Evolutionary conservation across 169 alveolate species (phyloP), one percentile per base, ranked within the genome.

Genomic region (Cryptosporidium viatorum): DNA sequence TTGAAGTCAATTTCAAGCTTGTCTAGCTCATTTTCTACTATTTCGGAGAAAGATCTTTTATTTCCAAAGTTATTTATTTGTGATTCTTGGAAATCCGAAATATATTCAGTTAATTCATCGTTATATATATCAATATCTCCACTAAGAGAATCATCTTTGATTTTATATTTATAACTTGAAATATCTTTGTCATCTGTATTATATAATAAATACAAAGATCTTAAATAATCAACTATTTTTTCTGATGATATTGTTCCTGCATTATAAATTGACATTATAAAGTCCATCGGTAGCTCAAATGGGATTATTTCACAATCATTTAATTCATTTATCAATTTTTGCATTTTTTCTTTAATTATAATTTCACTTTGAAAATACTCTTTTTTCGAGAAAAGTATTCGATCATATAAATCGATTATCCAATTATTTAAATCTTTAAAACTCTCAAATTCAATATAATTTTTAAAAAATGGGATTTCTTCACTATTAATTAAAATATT

Each of bases 391-490:
- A 73, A 73, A 37, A 73, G 23, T 10, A 21, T n/a, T 18, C 43
- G 35, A 10, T 50, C 48, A 52, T 37, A 31, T 16, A 73, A 21
- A 14, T 16, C 41, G 16, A n/a, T 52, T 2, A 73, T 26, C 86
- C 86, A 73, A 29, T 55, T 23, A 31, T 73, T 73, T 43, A 55
- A 7, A 35, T 55, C 70, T 31, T 12, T 39, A 51, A 52, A 21
- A 55, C 18, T 73, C n/a, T 73, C 43, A 59, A 73, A 73, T 3
- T 73, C 86, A n/a, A 52, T 55, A 51, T 33, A 73, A 73, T 59
- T 52, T 29, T 31, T 73, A n/a, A 18, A 21, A 18, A 26, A 0
- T 7, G 84, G 21, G 26, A n/a, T 8, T 39, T 21, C 65, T 10
- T 69, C 21, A 14, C 4, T 23, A 43, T n/a, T 6, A 21, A 16